A percentile compares a stretch with the other conserved stretches of the same genome.
These are phyloP conservation scores for Fusarium scirpi DNA, from an alignment of 2,329 filamentous ascomycete genomes.

Conservation along the genomic window DNA sequence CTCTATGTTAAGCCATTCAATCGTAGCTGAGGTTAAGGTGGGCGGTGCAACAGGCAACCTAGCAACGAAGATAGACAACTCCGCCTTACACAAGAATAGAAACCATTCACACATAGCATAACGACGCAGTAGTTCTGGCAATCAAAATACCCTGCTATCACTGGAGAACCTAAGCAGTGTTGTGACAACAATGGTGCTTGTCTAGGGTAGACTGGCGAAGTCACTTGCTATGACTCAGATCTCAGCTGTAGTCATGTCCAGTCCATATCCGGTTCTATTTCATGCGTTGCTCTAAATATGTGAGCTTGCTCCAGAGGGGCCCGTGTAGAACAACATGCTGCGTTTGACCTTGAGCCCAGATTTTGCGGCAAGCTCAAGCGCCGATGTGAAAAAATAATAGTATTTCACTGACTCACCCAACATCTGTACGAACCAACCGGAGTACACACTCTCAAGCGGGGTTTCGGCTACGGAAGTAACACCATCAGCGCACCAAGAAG, in stretches of 20 bases:
- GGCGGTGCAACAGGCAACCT: slow-evolving; percentile 27
- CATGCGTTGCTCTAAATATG: neutral
- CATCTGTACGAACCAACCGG: slow-evolving; percentile 4
- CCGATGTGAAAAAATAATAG: neutral
- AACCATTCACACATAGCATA: neutral
- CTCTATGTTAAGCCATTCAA: slow-evolving; percentile 25
- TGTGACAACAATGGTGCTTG: neutral
- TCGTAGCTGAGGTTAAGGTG: slow-evolving; percentile 9
- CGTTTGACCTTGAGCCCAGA: neutral
- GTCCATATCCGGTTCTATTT: too few species aligned
- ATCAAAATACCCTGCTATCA: neutral
- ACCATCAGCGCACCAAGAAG: neutral
- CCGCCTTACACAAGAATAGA: slow-evolving; percentile 14
- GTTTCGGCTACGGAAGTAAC: slow-evolving; percentile 2
- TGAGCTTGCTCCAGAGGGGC: neutral
- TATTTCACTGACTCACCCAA: slow-evolving; percentile 16
- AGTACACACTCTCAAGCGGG: slow-evolving; percentile 1
- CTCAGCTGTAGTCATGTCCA: neutral
- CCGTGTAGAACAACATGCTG: neutral
- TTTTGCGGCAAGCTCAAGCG: neutral
- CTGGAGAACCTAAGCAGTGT: neutral
- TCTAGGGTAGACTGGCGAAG: slow-evolving; percentile 10
- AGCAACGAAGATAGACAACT: neutral
- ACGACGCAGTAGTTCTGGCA: neutral
- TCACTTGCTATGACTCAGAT: neutral